A percentile compares a stretch with the other conserved stretches of the same genome.
Evolutionary conservation across 768 basidiomycete species (phyloP).

Genomic region (Xerocomus spinulosus): DNA sequence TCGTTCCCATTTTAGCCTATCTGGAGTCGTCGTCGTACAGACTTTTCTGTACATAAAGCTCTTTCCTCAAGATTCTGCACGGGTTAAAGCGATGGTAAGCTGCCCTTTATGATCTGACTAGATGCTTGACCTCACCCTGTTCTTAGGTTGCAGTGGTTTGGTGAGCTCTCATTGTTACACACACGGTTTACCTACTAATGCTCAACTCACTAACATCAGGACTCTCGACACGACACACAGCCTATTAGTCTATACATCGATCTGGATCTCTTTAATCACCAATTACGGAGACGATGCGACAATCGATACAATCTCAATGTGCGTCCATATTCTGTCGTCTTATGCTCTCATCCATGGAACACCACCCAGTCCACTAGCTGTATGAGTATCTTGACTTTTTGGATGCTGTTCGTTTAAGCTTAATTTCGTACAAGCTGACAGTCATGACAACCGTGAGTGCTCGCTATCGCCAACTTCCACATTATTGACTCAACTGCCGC

Average conservation of each 20-base stretch:
- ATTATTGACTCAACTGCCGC: constrained; percentile 4
- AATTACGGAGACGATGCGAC: constrained; percentile 37
- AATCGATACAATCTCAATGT: constrained; percentile 46
- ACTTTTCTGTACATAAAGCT: constrained; percentile 28
- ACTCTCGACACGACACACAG: constrained; percentile 39
- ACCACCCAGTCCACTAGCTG: constrained; percentile 23
- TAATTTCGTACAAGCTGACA: constrained; percentile 21
- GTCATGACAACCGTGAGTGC: constrained; percentile 29
- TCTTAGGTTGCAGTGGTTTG: constrained; percentile 27
- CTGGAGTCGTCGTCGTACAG: constrained; percentile 26
- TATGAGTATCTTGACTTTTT: constrained; percentile 8
- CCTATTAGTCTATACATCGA: constrained; percentile 35
- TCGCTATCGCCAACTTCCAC: not conserved
- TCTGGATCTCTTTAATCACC: constrained; percentile 43
- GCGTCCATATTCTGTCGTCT: not conserved
- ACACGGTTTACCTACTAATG: not conserved
- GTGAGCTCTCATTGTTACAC: constrained; percentile 5
- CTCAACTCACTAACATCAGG: constrained; percentile 9
- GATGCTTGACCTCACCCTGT: not conserved
- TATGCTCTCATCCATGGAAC: too few relatives aligned
- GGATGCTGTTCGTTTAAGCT: not conserved
- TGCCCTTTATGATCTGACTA: not conserved
- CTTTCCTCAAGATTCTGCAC: constrained; percentile 22
- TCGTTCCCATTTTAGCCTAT: constrained; percentile 16
- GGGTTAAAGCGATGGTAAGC: constrained; percentile 24